Evolutionary conservation across 805 yeast genomes (phyloP).

Genomic region (Cyberlindnera sargentensis): DNA sequence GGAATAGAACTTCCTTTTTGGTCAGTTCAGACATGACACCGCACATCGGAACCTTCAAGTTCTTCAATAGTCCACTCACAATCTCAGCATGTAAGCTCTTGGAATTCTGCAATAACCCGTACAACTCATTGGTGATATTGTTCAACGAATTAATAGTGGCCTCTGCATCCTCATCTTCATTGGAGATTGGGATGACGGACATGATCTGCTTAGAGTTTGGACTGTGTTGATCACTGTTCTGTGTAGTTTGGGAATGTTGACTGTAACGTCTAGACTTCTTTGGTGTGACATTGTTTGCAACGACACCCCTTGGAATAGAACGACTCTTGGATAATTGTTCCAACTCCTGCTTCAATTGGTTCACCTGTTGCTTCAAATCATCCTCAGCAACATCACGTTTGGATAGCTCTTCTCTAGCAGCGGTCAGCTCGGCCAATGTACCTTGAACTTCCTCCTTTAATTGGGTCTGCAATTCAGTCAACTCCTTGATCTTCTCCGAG

Average conservation of each 20-base stretch:
- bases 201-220: slow-evolving; percentile 40
- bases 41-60: slow-evolving; percentile 78
- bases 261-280: slow-evolving; percentile 29
- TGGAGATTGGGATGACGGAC: slow-evolving; percentile 52
- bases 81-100: slow-evolving; percentile 72
- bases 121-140: slow-evolving; percentile 70
- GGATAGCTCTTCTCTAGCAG: slow-evolving; percentile 50
- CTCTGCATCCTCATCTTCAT: slow-evolving; percentile 40
- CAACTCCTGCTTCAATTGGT: slow-evolving; percentile 30
- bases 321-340: slow-evolving; percentile 24
- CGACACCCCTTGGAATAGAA: slow-evolving; percentile 20
- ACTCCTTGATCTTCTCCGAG: slow-evolving; percentile 49
- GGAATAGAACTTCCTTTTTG: slow-evolving; percentile 89
- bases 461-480: slow-evolving; percentile 53
- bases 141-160: slow-evolving; percentile 42
- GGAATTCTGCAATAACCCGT: slow-evolving; percentile 63
- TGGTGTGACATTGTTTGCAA: slow-evolving; percentile 17
- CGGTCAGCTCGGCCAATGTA: slow-evolving; percentile 54
- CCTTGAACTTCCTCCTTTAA: slow-evolving; percentile 57
- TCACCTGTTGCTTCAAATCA: slow-evolving; percentile 47
- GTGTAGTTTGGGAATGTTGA: slow-evolving; percentile 36
- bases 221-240: slow-evolving; percentile 28
- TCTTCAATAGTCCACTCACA: slow-evolving; percentile 78
- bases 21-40: slow-evolving; percentile 78
- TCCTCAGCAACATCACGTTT: slow-evolving; percentile 58